Percentiles rank a stretch among this genome's conserved stretches.
Conservation (phyloP, 192 early-diverging fungal genomes). For the Cetraspora pellucida region DNA sequence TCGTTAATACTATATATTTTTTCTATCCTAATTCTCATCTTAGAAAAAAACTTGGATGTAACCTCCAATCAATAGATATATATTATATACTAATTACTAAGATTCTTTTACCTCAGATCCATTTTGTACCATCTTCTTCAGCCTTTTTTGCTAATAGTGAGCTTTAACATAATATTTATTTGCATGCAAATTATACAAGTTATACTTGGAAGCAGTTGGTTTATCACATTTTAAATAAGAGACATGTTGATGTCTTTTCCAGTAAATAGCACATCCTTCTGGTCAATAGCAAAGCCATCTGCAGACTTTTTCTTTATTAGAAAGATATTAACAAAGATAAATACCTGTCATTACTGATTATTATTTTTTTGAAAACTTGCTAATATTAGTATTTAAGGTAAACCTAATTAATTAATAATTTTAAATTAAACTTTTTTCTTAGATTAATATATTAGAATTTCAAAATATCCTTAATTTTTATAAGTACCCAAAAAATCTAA, state of each 20-base stretch:
- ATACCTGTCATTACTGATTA: not conserved
- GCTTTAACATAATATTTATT: constrained; percentile 15
- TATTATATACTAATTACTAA: too few species aligned
- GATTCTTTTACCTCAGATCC: not conserved
- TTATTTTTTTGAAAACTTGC: not conserved
- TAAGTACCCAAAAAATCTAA: not conserved
- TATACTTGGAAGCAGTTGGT: not conserved
- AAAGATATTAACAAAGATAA: constrained; percentile 14
- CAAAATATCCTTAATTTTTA: not conserved
- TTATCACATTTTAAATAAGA: constrained; percentile 14
- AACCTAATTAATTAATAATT: constrained; percentile 28
- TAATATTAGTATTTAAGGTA: not conserved
- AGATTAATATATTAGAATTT: constrained; percentile 14
- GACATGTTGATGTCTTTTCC: not conserved
- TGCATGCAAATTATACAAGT: constrained; percentile 11
- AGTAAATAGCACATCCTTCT: constrained; percentile 17
- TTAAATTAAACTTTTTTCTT: constrained; percentile 28
- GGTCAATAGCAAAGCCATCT: not conserved
- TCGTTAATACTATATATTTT: not conserved
- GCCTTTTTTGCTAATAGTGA: constrained; percentile 6
- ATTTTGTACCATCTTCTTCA: constrained; percentile 21
- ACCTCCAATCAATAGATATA: too few species aligned
- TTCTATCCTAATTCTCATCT: too few species aligned
- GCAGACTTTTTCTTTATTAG: not conserved
- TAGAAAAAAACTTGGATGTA: too few species aligned